phyloP scores from a whole-genome alignment of 371 early-diverging fungal genomes.

The Lichtheimia ramosa region DNA sequence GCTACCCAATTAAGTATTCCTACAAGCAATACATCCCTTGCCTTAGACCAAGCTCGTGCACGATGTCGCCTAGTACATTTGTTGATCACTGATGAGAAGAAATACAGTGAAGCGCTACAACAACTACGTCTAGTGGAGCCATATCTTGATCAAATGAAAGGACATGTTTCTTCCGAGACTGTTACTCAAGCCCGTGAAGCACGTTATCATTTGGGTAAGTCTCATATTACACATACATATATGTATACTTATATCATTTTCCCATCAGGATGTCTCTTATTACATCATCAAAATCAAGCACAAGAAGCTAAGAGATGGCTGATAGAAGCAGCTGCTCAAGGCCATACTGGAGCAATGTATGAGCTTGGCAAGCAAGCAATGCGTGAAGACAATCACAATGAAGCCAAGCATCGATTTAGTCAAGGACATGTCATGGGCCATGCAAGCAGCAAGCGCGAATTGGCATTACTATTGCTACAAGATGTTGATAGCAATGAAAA shows the following conservation, averaged over 20 bases:
- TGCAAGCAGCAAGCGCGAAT: slow-evolving; percentile 24
- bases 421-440: slow-evolving; percentile 16
- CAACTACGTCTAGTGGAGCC: slow-evolving; percentile 12
- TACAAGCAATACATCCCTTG: background rate
- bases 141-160: slow-evolving; percentile 22
- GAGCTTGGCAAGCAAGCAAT: slow-evolving; percentile 20
- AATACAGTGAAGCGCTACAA: slow-evolving; percentile 18
- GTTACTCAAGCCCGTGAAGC: slow-evolving; percentile 29
- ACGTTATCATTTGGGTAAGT: slow-evolving; percentile 31
- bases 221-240: background rate
- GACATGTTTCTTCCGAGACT: slow-evolving; percentile 25
- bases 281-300: slow-evolving; percentile 4
- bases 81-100: slow-evolving; percentile 12
- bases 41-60: slow-evolving; percentile 23
- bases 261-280: slow-evolving; percentile 16
- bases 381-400: slow-evolving; percentile 7
- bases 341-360: slow-evolving; percentile 16
- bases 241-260: background rate
- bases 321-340: slow-evolving; percentile 19
- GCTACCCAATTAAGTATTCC: background rate
- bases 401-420: slow-evolving; percentile 14
- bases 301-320: slow-evolving; percentile 17
- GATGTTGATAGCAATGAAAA: background rate
- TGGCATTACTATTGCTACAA: slow-evolving; percentile 15
- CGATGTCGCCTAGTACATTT: slow-evolving; percentile 23